phyloP scores from a whole-genome alignment of 441 rosid species.

The Viola pubescens region DNA sequence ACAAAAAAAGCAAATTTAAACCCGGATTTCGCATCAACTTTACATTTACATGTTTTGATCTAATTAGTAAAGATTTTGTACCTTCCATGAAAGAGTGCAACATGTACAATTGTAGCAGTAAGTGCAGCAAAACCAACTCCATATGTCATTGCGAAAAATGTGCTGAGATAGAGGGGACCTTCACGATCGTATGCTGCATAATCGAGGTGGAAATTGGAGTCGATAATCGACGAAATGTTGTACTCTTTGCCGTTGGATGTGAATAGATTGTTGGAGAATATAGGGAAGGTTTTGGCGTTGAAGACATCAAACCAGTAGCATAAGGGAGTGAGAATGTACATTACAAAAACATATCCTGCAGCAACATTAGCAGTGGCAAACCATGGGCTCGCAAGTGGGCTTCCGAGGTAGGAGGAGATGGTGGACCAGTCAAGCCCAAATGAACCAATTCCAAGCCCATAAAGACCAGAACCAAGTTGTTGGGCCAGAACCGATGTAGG shows the following conservation, averaged over 20 bases:
- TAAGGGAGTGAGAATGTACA: constrained; percentile 72
- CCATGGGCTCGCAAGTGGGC: constrained; percentile 99
- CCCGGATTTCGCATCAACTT: no score
- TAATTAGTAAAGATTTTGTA: constrained; percentile 6
- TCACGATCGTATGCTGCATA: constrained; percentile 56
- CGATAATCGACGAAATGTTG: constrained; percentile 62
- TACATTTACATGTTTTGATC: no score
- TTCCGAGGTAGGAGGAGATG: constrained; percentile 82
- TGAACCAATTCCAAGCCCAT: constrained; percentile 73
- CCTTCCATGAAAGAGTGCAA: constrained; percentile 87
- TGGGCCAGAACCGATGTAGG: constrained; percentile 68
- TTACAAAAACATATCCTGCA: constrained; percentile 50
- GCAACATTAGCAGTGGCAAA: constrained; percentile 94
- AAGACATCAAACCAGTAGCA: constrained; percentile 67
- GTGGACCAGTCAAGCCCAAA: constrained; percentile 89
- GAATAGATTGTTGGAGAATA: constrained; percentile 68
- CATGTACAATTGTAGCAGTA: constrained; percentile 77
- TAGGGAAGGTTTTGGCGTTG: constrained; percentile 76
- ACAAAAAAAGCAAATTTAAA: background rate
- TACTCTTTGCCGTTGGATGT: constrained; percentile 61
- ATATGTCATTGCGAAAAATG: constrained; percentile 77
- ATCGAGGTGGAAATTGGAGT: constrained; percentile 68
- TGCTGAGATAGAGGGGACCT: constrained; percentile 81
- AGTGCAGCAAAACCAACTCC: constrained; percentile 93
- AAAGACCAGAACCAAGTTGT: constrained; percentile 83